Evolutionary conservation across 2,329 filamentous ascomycete genomes (phyloP), one percentile per base, ranked within the genome.

Genomic region (Colletotrichum caudatum): DNA sequence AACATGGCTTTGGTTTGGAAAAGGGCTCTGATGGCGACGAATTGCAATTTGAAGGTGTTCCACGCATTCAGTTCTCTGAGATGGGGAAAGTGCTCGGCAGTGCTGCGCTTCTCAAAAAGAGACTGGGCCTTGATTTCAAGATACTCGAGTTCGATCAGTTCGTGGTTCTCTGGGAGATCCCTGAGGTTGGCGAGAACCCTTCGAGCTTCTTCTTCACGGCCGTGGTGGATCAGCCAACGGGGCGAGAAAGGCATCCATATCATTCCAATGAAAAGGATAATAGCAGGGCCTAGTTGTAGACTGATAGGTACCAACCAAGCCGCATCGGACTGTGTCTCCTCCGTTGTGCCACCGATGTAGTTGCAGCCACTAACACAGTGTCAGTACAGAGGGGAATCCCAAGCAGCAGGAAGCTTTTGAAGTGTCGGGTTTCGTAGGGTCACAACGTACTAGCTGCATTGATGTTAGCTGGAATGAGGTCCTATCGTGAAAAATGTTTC

Each of bases 61-160:
- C 85, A 87, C 1, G 84, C 81, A 0, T 89, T 92, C 62, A 85
- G 84, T 70, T 90, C 85, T 2, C 85, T 82, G 18, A 93, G 82
- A 44, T 91, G 84, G 0, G 92, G 93, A 79, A 93, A 94, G 33
- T 90, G 85, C 73, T 92, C 90, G 0, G 88, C 87, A 12, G 91
- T 85, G 0, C 89, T 89, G 44, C 90, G 88, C 81, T 94, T 93
- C 80, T 95, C 93, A 75, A 95, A 96, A 23, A 93, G 80, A 0
- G 90, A 91, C 78, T 94, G 91, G 0, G 93, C 92, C 79, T 93
- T 93, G 81, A 95, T 95, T 78, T 95, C 93, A n/a, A 94, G 87
- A 77, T 92, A 94, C 76, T 95, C 93, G 1, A 94, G 84, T 74
- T 92, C 87, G 48, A 95, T 88, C 0, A 93, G 85, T 68, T 93